Evolutionary conservation across 169 alveolate genomes (phyloP).

Genomic region (Miamiensis avidus): DNA sequence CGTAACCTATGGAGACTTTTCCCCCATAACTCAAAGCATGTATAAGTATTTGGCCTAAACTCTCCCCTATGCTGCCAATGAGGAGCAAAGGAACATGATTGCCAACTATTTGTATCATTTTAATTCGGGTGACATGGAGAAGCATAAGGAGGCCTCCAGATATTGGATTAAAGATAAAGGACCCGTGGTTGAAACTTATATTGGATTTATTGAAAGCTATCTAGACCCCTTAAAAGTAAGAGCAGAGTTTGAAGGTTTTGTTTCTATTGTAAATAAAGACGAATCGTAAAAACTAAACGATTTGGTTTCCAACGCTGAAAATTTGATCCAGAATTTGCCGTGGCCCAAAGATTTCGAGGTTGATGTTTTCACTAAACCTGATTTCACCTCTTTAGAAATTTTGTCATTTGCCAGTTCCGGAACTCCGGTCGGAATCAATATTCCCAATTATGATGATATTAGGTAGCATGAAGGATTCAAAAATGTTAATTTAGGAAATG

Average conservation of each 20-base stretch:
- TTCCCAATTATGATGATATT: slow-evolving; percentile 81
- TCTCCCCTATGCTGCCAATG: slow-evolving; percentile 62
- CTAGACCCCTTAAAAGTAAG: slow-evolving; percentile 79
- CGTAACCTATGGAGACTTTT: slow-evolving; percentile 64
- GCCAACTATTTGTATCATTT: slow-evolving; percentile 64
- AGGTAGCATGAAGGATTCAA: slow-evolving; percentile 73
- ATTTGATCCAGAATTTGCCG: slow-evolving; percentile 69
- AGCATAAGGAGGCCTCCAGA: slow-evolving; percentile 73
- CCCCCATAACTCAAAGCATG: slow-evolving; percentile 42
- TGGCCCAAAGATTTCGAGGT: slow-evolving; percentile 82
- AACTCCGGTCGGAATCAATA: slow-evolving; percentile 73
- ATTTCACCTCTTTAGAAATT: slow-evolving; percentile 70
- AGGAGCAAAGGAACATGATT: slow-evolving; percentile 60
- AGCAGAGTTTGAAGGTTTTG: slow-evolving; percentile 82
- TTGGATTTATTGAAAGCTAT: slow-evolving; percentile 77
- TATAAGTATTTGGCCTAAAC: slow-evolving; percentile 51
- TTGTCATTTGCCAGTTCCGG: slow-evolving; percentile 72
- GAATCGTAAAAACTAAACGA: slow-evolving; percentile 52
- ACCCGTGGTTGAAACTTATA: slow-evolving; percentile 77
- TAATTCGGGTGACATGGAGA: slow-evolving; percentile 67
- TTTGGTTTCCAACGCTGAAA: slow-evolving; percentile 68
- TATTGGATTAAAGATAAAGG: slow-evolving; percentile 82
- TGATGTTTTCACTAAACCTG: slow-evolving; percentile 69
- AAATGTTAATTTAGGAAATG: slow-evolving; percentile 73
- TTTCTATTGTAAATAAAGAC: slow-evolving; percentile 71